phyloP scores from a whole-genome alignment of 495 filamentous ascomycete species.

The Penicillium cinerascens region DNA sequence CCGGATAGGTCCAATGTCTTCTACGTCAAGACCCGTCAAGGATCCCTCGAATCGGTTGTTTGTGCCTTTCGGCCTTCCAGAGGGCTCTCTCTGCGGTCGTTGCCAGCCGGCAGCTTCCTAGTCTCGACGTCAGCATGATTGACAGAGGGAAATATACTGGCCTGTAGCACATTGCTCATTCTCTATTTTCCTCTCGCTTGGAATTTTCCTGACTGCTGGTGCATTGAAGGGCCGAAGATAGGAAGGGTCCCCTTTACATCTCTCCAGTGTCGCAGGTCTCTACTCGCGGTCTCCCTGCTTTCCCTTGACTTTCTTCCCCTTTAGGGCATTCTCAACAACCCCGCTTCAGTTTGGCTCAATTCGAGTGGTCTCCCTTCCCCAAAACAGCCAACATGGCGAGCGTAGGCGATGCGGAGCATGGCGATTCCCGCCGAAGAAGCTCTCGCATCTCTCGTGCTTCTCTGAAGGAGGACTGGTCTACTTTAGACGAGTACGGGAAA shows the following conservation, averaged over 20 bases:
- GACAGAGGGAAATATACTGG: not conserved
- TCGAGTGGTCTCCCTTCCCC: not conserved
- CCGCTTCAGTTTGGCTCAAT: not conserved
- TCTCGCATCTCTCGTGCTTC: constrained; percentile 41
- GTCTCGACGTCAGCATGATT: constrained; percentile 41
- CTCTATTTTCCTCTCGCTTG: not conserved
- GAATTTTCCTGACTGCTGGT: not conserved
- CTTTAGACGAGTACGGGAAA: constrained; percentile 51
- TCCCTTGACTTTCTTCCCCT: not conserved
- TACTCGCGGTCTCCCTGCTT: not conserved
- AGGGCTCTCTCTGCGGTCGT: too few species aligned
- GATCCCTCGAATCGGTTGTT: constrained; percentile 7
- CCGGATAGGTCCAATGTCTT: constrained; percentile 31
- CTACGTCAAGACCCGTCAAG: constrained; percentile 25
- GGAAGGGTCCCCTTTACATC: not conserved
- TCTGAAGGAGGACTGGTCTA: constrained; percentile 34
- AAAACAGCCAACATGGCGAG: constrained; percentile 12
- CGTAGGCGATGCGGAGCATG: constrained; percentile 16
- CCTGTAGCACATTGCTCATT: not conserved
- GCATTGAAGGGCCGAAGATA: not conserved
- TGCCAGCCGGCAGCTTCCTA: constrained; percentile 15
- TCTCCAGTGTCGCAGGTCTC: not conserved
- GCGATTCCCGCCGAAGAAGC: constrained; percentile 16
- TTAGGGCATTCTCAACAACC: not conserved
- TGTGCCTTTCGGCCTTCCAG: constrained; percentile 4